Conservation (phyloP, 1,139 yeast species). For the Entelexis paramagnoliae region DNA sequence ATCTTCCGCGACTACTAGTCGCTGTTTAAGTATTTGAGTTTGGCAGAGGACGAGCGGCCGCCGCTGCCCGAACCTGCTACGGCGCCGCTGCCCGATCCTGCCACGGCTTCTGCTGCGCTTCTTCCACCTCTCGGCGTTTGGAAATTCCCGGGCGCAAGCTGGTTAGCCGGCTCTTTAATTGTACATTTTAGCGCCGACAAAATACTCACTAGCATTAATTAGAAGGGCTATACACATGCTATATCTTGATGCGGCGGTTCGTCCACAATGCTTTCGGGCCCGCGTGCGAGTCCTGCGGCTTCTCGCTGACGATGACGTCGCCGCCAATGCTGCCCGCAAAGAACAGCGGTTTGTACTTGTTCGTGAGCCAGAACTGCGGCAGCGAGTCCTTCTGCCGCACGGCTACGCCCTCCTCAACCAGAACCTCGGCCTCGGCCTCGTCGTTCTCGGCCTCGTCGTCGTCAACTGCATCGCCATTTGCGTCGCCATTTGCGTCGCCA, state of each 20-base stretch:
- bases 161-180: too few relatives aligned
- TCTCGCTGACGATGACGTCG: constrained; percentile 62
- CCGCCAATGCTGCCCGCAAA: constrained; percentile 49
- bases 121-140: too few relatives aligned
- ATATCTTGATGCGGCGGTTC: constrained; percentile 50
- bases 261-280: constrained; percentile 67
- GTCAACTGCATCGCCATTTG: constrained; percentile 32
- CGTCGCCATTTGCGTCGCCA: constrained; percentile 30
- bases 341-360: constrained; percentile 66
- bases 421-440: constrained; percentile 31
- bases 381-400: constrained; percentile 31
- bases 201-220: neutral
- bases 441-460: constrained; percentile 31
- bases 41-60: too few relatives aligned
- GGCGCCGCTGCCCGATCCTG: too few relatives aligned
- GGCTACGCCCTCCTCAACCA: constrained; percentile 25
- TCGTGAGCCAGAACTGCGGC: constrained; percentile 60
- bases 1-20: constrained; percentile 36
- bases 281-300: constrained; percentile 51
- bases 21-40: too few relatives aligned
- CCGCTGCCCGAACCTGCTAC: too few relatives aligned
- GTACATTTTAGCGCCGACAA: too few relatives aligned
- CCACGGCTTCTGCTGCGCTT: too few relatives aligned
- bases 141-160: too few relatives aligned
- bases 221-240: constrained; percentile 14